Percentiles rank a stretch among this genome's conserved stretches.
These are phyloP conservation scores for Erigeron philadelphicus DNA, from an alignment of 140 eudicot species.

Conservation along the genomic window DNA sequence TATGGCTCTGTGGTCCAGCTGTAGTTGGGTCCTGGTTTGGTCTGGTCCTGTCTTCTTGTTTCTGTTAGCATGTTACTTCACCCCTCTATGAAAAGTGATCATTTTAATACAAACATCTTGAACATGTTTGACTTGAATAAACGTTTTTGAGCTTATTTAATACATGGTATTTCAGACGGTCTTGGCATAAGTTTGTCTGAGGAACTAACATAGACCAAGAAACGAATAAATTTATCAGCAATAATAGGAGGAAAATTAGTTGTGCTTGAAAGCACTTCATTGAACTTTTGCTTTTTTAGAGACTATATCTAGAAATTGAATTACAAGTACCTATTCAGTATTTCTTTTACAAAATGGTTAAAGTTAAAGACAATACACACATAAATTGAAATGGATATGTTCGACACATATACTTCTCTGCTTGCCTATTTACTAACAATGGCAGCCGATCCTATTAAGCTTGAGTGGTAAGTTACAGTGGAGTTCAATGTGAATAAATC, in stretches of 20 bases:
- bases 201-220: too few species aligned
- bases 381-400: conserved; percentile 24
- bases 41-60: neutral
- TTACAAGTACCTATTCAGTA: conserved; percentile 26
- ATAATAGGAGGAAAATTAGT: neutral
- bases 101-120: conserved; percentile 5
- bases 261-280: neutral
- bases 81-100: neutral
- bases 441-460: conserved; percentile 23
- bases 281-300: conserved; percentile 14
- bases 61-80: neutral
- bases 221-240: neutral
- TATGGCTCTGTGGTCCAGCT: neutral
- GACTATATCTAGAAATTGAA: conserved; percentile 25
- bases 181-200: too few species aligned
- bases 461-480: conserved; percentile 31
- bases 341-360: conserved; percentile 30
- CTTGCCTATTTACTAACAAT: conserved; percentile 35
- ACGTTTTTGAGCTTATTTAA: neutral
- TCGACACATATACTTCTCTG: conserved; percentile 33
- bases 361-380: conserved; percentile 20
- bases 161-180: neutral
- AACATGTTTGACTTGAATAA: conserved; percentile 7
- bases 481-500: conserved; percentile 20
- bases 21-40: neutral